Evolutionary conservation across 2,329 filamentous ascomycete genomes (phyloP), one percentile per base, ranked within the genome.

Genomic region (Emmonsiellopsis sp.): DNA sequence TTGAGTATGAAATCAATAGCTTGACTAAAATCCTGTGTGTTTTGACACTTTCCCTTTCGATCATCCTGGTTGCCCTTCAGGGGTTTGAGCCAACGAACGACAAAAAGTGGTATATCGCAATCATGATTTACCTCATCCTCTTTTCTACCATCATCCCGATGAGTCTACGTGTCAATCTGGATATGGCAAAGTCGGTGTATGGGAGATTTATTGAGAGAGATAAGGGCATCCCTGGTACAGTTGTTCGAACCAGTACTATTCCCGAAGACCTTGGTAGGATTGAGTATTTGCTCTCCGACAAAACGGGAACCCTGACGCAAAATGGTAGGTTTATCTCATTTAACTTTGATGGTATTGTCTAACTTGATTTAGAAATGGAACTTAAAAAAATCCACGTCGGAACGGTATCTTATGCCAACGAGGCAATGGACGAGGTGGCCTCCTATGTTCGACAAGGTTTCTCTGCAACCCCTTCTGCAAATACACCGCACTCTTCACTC

Each of bases 121-220:
- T 97, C 63, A 93, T 95, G 84, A 85, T 92, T n/a, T 98, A 97
- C 67, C 74, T 98, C 58, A 94, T 98, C 56, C 77, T 98, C 1
- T 98, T 98, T 75, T 97, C 92, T n/a, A 97, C 92, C 0, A 98
- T 98, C 64, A 94, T 98, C 30, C 93, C 93, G 1, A 96, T 98
- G 70, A 95, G 90, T 72, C 76, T 98, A 61, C 86, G 93, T 50
- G 93, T 98, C 61, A 98, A 98, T 66, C 77, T 98, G 15, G 93
- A 98, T 66, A 86, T 98, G 81, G 94, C 92, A 40, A 98, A 98
- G 72, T 92, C 88, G 53, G 89, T 93, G 2, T 98, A 96, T 70
- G 94, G 91, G 7, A 88, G 86, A 73, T 95, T 96, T 65, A 98
- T 98, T 55, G 90, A 98, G 67, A 80, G 85, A 48, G 93, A 98